phyloP scores from a whole-genome alignment of 139 green algal species.

The Chlamydomonas sphaeroides region DNA sequence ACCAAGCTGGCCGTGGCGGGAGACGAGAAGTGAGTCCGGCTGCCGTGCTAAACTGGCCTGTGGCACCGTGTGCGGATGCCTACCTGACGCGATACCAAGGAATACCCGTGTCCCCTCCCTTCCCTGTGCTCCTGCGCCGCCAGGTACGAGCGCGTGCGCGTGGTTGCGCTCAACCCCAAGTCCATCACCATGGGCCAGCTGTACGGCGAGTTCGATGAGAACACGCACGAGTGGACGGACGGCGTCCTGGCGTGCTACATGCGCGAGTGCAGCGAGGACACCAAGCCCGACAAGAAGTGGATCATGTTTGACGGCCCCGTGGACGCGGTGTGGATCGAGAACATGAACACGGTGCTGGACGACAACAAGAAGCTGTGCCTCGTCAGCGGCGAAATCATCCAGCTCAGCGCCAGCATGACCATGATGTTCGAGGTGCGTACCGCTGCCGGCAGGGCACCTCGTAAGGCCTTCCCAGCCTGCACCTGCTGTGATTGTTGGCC shows the following conservation, averaged over 20 bases:
- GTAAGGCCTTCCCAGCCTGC: no score
- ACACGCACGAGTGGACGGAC: constrained; percentile 87
- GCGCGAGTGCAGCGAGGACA: constrained; percentile 77
- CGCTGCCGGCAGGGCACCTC: no score
- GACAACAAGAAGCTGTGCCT: constrained; percentile 94
- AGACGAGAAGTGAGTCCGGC: constrained; percentile 49
- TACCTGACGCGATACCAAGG: no score
- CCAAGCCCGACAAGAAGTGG: constrained; percentile 83
- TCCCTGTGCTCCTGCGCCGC: no score
- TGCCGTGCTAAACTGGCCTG: no score
- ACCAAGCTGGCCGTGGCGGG: constrained; percentile 49
- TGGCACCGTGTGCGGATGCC: no score
- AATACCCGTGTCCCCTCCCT: no score
- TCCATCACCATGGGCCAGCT: constrained; percentile 85
- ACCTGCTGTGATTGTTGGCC: no score
- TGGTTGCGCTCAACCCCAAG: constrained; percentile 81
- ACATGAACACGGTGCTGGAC: constrained; percentile 86
- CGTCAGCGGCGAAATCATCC: constrained; percentile 86
- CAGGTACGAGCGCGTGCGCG: constrained; percentile 52
- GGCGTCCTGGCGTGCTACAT: constrained; percentile 86
- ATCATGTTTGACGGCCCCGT: constrained; percentile 87
- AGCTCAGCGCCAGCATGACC: constrained; percentile 80
- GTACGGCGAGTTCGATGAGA: constrained; percentile 85
- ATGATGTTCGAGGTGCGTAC: constrained; percentile 89
- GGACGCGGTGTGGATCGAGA: constrained; percentile 81